These are phyloP conservation scores for Solanum dulcamara DNA, from an alignment of 257 asterid genomes.

Conservation along the genomic window DNA sequence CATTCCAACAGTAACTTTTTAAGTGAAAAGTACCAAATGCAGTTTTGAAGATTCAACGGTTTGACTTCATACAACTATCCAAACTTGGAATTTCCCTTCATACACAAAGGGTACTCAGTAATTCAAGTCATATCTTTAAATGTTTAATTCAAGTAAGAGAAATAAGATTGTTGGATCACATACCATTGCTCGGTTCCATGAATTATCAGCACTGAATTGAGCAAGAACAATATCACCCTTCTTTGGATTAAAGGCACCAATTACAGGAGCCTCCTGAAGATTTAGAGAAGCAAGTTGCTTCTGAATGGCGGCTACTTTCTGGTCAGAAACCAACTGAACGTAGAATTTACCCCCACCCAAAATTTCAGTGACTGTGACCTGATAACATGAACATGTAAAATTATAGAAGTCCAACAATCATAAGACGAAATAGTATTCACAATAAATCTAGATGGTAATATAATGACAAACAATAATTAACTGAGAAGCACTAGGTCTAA, in stretches of 20 bases:
- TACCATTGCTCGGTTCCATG: constrained; percentile 99
- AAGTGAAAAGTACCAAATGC: not conserved
- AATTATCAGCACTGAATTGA: constrained; percentile 77
- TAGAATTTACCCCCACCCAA: constrained; percentile 90
- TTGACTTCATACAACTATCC: not conserved
- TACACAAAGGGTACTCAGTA: not conserved
- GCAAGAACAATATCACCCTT: constrained; percentile 84
- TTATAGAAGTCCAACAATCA: not conserved
- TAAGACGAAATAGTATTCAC: not conserved
- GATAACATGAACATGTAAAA: not conserved
- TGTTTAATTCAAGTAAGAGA: not conserved
- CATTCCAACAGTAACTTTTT: too few species aligned
- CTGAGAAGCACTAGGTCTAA: not conserved
- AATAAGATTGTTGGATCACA: not conserved
- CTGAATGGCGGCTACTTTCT: constrained; percentile 68
- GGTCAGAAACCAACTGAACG: constrained; percentile 70
- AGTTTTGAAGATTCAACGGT: not conserved
- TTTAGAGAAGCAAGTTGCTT: constrained; percentile 72
- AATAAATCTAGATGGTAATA: not conserved
- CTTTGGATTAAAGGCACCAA: constrained; percentile 83
- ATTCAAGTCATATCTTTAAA: not conserved
- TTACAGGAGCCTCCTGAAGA: constrained; percentile 75
- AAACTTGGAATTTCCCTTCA: not conserved
- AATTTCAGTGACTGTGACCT: constrained; percentile 85
- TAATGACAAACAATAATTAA: not conserved